These are phyloP conservation scores for Simmondsia chinensis DNA, from an alignment of 148 eudicot genomes.

Conservation along the genomic window DNA sequence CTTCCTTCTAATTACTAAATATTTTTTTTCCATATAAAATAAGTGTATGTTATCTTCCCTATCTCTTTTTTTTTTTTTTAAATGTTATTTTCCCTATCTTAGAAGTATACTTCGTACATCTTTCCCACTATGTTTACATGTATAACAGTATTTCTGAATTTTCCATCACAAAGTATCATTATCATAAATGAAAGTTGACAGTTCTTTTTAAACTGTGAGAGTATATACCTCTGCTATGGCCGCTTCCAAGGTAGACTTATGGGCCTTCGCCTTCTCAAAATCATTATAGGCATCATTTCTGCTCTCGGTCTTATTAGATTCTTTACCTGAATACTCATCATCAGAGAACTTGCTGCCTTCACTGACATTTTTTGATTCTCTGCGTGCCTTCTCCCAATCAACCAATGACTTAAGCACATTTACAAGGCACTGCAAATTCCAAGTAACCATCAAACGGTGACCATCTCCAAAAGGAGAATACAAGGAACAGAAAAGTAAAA, in stretches of 20 bases:
- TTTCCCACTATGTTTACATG: no score
- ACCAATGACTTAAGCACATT: slow-evolving; percentile 85
- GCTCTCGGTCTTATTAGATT: slow-evolving; percentile 29
- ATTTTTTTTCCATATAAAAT: no score
- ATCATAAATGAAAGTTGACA: no score
- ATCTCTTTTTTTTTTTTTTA: no score
- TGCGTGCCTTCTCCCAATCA: slow-evolving; percentile 77
- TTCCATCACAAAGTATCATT: no score
- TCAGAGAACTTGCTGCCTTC: slow-evolving; percentile 28
- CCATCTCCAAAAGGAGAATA: not conserved
- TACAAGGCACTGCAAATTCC: slow-evolving; percentile 68
- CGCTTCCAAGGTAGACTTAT: slow-evolving; percentile 88
- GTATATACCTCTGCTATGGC: slow-evolving; percentile 69
- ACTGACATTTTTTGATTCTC: slow-evolving; percentile 41
- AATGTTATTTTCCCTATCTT: no score
- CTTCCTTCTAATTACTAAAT: no score
- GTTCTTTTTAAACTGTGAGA: no score
- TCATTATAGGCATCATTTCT: slow-evolving; percentile 51
- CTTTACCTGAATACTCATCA: slow-evolving; percentile 37
- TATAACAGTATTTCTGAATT: no score
- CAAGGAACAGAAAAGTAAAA: no score
- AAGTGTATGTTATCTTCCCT: no score
- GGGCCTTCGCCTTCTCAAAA: slow-evolving; percentile 96
- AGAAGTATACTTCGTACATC: no score
- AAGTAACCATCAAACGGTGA: slow-evolving; percentile 11